Evolutionary conservation across 1,139 yeast species (phyloP), one percentile per base, ranked within the genome.

Genomic region (Nakaseomyces delphensis): DNA sequence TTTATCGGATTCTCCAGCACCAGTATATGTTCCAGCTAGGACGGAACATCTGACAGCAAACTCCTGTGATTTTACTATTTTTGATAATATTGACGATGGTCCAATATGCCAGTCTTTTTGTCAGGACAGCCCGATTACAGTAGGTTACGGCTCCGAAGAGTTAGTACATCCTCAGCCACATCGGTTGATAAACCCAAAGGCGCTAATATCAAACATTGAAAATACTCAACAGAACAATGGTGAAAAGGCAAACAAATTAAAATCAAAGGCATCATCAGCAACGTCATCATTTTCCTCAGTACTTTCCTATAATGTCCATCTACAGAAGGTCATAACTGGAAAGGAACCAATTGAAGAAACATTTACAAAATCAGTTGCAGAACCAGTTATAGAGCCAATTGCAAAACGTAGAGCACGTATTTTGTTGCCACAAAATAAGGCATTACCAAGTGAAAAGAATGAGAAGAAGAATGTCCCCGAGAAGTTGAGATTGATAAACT

Each of bases 131-230:
- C 35, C 35, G 18, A 31, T 3, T 2, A 3, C 23, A 4, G 4
- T 5, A 16, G 23, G n/a, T 9, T n/a, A 18, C 10, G 4, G 5
- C 8, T 31, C 35, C 11, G 35, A 31, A 16, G 14, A 11, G 16
- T 5, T 33, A 7, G 11, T 33, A 20, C 37, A 33, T 33, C 42
- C 48, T 4, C 43, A 41, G 11, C 48, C 48, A 33, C 28, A 38
- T 16, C 43, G 39, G 14, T 19, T 42, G 33, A 14, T 37, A 9
- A 29, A 20, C 20, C 43, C 36, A 20, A 33, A n/a, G 27, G 16
- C 18, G 3, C 15, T 24, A 21, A 2, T 36, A 10, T 31, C 35
- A 6, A 16, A 31, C 18, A 16, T 16, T 4, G 23, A 11, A 11
- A 16, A 31, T 8, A 9, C 4, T 2, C 21, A 10, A 4, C 5